Base-by-base conservation (phyloP, 2,329 filamentous ascomycete species). In the Penicillium sp. region DNA sequence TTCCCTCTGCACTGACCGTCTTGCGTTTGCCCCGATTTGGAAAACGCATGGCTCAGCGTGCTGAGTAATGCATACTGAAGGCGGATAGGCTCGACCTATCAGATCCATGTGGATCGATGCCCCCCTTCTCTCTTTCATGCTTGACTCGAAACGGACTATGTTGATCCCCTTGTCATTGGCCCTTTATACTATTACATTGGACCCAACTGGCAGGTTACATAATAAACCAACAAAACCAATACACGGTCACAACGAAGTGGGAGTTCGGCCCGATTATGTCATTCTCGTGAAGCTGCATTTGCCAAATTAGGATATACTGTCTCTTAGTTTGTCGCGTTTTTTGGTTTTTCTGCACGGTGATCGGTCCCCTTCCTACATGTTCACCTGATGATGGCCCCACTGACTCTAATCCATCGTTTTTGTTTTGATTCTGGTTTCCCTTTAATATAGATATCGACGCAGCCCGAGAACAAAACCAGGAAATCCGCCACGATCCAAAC, bases 1-100 rank as follows among this genome's bases (percentile, higher is more conserved):
- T 7, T 16, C 26, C 6, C 9, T 6, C 4, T 45, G 50, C 50
- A 33, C 35, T 25, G 37, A 52, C 37, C 48, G 35, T 52, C 33
- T 45, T 19, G 25, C 42, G 56, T 61, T 46, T 59, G 51, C 44
- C 62, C 61, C 27, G 42, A 59, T 61, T 51, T 27, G 61, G 62
- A 45, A 64, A 64, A 63, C 54, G 62, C 59, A 60, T 51, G 33
- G 50, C 62, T 63, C 49, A 61, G 62, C 57, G 26, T n/a, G 19
- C 39, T 42, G 19, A 42, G 2, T 23, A 23, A 42, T 9, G 14
- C 31, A 31, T 60, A 57, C 52, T 50, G 19, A 19, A 19, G 19
- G 35, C 10, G 49, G 45, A 47, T 61, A 54, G 52, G 27, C 25
- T 48, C 33, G 31, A 43, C 55, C 23, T 35, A 53, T 25, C n/a